Base-by-base conservation (phyloP, 78 protist genomes). In the Reticulomyxa filosa region DNA sequence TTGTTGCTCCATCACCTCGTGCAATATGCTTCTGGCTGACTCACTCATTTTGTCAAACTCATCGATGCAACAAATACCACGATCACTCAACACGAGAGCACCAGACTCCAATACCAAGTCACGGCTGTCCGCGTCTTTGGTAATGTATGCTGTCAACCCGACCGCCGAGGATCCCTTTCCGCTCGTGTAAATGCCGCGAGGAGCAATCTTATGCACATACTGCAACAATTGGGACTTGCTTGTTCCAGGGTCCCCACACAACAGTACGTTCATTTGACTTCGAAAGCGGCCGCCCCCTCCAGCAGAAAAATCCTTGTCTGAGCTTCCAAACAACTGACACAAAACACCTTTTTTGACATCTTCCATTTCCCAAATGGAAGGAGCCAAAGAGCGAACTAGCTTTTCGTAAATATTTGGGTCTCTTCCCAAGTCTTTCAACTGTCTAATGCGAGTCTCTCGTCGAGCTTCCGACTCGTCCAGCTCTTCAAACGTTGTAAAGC, bases 1-100 rank as follows among this genome's bases (percentile, higher is more conserved):
- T 57, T 94, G 98, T 73, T 97, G 99, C 74, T 97, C 99, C 96
- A 90, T 88, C 23, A 75, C 98, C 77, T 97, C 99, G 68, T 97
- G 99, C 46, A 97, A 81, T 17, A 94, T 76, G 0, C 97, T 73
- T 20, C 99, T 83, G 8, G 99, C 80, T 37, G 70, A 66, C 13
- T 94, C 98, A 48, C 46, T 30, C 98, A 95, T 92, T 77, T 97
- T 97, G 72, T 97, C 99, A 32, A 97, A 93, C 84, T 96, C 99
- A 57, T 96, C 99, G 27, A 96, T 93, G 81, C 99, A 94, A 72
- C 98, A 93, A 33, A 97, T 65, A 48, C 99, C 99, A 25, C 85
- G 79, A 35, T 89, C 97, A 4, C 78, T 36, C 26, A 92, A 73
- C 10, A 90, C 88, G 46, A 88, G 77, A 0, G 93, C 93, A 46